These are phyloP conservation scores for Fennellomyces sp. DNA, from an alignment of 371 early-diverging fungal genomes.

Conservation along the genomic window DNA sequence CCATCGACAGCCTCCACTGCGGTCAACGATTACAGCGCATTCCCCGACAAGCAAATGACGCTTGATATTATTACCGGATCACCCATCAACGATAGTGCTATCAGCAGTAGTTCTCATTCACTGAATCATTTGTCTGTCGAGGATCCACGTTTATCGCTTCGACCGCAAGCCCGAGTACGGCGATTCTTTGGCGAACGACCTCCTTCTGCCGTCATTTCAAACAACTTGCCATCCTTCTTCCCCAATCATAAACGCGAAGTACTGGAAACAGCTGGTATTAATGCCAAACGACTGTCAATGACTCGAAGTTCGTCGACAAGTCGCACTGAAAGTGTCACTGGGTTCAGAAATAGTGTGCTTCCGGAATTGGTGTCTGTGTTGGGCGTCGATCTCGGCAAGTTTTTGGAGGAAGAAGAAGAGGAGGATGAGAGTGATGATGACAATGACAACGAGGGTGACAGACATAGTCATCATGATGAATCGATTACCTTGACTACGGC, in stretches of 20 bases:
- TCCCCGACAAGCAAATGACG: conserved; percentile 29
- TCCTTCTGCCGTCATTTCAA: conserved; percentile 87
- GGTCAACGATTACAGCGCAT: neutral
- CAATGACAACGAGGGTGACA: neutral
- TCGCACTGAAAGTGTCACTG: conserved; percentile 18
- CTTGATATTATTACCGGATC: conserved; percentile 31
- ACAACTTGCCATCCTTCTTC: conserved; percentile 88
- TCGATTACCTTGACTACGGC: too few species aligned
- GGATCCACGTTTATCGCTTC: conserved; percentile 2
- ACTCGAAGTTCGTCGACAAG: conserved; percentile 34
- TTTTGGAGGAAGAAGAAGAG: conserved; percentile 54
- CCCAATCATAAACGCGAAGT: conserved; percentile 65
- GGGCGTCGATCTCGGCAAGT: conserved; percentile 52
- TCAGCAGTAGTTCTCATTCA: neutral
- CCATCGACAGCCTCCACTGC: neutral
- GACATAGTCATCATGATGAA: neutral
- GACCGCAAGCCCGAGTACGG: conserved; percentile 21
- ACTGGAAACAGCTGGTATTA: conserved; percentile 54
- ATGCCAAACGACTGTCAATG: conserved; percentile 51
- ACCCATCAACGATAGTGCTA: conserved; percentile 1
- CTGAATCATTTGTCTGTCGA: neutral
- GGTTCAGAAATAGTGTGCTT: conserved; percentile 47
- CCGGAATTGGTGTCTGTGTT: conserved; percentile 52
- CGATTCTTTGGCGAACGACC: conserved; percentile 93
- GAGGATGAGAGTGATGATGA: conserved; percentile 25